Evolutionary conservation across 2,329 filamentous ascomycete species (phyloP).

Genomic region (Colletotrichum lindemuthianum): DNA sequence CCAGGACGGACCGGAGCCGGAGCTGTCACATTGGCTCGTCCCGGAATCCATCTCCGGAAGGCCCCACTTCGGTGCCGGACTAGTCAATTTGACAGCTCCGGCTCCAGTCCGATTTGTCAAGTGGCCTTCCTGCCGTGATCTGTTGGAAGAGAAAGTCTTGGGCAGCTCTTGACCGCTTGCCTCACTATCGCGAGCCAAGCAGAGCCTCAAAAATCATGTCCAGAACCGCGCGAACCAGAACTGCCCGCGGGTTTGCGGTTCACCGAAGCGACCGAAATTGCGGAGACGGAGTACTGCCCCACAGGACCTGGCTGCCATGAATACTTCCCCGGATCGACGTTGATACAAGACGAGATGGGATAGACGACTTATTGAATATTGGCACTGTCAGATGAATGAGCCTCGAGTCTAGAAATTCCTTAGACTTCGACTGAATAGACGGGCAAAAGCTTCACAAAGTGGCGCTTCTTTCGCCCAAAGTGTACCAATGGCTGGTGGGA

Average conservation of each 20-base stretch:
- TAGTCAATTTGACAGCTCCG: too few species aligned
- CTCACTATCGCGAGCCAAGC: conserved; percentile 24
- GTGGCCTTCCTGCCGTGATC: conserved; percentile 6
- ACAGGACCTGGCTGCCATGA: neutral
- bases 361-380: neutral
- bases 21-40: too few species aligned
- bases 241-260: conserved; percentile 4
- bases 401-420: rapidly evolving
- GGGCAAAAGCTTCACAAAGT: neutral
- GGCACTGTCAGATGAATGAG: too few species aligned
- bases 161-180: conserved; percentile 19
- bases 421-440: too few species aligned
- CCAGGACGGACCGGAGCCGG: too few species aligned
- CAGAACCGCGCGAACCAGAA: conserved; percentile 26
- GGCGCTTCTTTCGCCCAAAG: conserved; percentile 25
- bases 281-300: conserved; percentile 17
- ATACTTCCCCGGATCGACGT: conserved; percentile 25
- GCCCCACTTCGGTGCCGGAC: too few species aligned
- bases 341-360: conserved; percentile 15
- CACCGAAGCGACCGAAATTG: conserved; percentile 26
- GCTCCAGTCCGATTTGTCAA: conserved; percentile 10
- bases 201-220: conserved; percentile 1
- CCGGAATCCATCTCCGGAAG: too few species aligned
- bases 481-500: conserved; percentile 66
- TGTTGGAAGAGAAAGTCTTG: neutral